These are phyloP conservation scores for Handroanthus guayacan DNA, from an alignment of 257 asterid species.

Conservation along the genomic window DNA sequence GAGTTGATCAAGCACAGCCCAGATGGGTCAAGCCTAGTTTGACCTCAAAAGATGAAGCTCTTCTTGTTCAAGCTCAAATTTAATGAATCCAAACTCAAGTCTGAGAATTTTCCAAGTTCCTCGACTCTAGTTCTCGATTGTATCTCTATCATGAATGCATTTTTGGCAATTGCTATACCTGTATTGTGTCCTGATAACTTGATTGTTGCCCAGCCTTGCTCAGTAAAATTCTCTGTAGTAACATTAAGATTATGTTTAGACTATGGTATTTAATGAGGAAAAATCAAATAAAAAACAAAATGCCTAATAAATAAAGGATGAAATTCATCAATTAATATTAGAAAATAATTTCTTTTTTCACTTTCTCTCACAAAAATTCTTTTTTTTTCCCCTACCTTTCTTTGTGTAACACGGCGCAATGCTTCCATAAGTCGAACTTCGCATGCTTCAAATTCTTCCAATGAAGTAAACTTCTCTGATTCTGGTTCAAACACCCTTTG, in stretches of 20 bases:
- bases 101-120: background rate
- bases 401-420: slow-evolving; percentile 54
- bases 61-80: no score
- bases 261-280: background rate
- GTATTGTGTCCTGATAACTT: slow-evolving; percentile 75
- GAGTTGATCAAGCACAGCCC: no score
- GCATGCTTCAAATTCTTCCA: slow-evolving; percentile 54
- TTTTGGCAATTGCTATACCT: slow-evolving; percentile 42
- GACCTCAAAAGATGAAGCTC: no score
- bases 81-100: no score
- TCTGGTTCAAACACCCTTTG: slow-evolving; percentile 71
- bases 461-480: slow-evolving; percentile 51
- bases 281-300: no score
- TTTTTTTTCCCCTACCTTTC: slow-evolving; percentile 48
- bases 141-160: background rate
- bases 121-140: no score
- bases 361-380: background rate
- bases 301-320: no score
- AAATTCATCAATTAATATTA: no score
- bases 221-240: slow-evolving; percentile 51
- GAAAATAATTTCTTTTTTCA: background rate
- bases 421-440: slow-evolving; percentile 61
- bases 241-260: background rate
- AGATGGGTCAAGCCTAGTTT: no score
- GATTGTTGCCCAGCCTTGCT: slow-evolving; percentile 59